Evolutionary conservation across 108 stramenopile species (phyloP).

Genomic region (Skeletonema marinoi): DNA sequence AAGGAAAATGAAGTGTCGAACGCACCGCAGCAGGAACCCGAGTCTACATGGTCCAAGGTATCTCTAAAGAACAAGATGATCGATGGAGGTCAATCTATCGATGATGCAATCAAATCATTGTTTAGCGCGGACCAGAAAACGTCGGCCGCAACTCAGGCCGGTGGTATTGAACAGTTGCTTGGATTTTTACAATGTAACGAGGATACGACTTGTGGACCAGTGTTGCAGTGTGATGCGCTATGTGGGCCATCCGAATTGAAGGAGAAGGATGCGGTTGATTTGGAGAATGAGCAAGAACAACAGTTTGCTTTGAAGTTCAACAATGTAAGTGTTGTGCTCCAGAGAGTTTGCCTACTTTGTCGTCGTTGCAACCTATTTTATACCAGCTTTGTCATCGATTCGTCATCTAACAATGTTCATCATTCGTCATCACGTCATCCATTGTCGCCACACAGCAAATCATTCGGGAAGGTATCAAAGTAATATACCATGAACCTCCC

Average conservation of each 20-base stretch:
- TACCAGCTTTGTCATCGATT: no score
- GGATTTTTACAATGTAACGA: conserved; percentile 17
- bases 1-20: background rate
- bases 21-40: background rate
- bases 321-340: conserved; percentile 18
- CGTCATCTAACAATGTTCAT: no score
- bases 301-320: conserved; percentile 21
- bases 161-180: conserved; percentile 12
- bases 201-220: conserved; percentile 18
- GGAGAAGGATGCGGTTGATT: conserved; percentile 13
- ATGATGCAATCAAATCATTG: background rate
- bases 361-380: no score
- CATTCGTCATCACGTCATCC: background rate
- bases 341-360: background rate
- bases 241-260: background rate
- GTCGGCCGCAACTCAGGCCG: background rate
- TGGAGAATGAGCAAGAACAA: conserved; percentile 26
- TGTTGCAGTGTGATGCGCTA: conserved; percentile 7
- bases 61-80: background rate
- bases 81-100: background rate
- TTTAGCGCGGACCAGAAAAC: background rate
- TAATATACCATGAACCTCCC: conserved; percentile 58
- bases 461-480: conserved; percentile 50
- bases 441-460: conserved; percentile 39
- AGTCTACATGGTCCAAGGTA: background rate